Evolutionary conservation across 2,329 filamentous ascomycete species (phyloP), one percentile per base, ranked within the genome.

Genomic region (Plectosphaerella sp.): DNA sequence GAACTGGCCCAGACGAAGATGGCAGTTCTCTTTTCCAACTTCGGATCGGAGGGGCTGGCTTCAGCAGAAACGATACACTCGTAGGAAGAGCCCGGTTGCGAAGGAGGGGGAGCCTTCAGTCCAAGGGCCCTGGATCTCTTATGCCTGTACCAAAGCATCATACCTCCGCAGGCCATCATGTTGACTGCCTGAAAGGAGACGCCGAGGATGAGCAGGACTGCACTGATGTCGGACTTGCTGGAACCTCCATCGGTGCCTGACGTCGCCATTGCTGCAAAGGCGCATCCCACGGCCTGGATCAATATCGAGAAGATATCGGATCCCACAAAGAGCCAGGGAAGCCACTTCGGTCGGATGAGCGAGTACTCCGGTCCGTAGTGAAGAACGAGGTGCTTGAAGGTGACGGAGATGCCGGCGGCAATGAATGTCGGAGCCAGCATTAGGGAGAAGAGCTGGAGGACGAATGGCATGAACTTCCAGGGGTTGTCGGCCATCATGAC

Each of bases 311-410:
- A 58, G 47, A 74, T 51, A 54, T 79, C 76, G 59, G 68, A 74
- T 2, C 68, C 65, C 45, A 79, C 74, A 59, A 79, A 79, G 42
- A 78, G 71, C 58, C 70, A 72, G 2, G 74, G 73, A 50, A 77
- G 78, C 0, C 70, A 54, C 1, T 64, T 61, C 1, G 76, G 72
- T 15, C 64, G 65, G 41, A 75, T 60, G 15, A 69, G 62, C 1
- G 67, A 70, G 51, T 65, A 62, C 35, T 73, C 64, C 0, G 68
- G 64, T 8, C 72, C 73, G 39, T 72, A 67, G 59, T 69, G 67
- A 1, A 73, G 45, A 7, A 74, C 69, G 22, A 76, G 65, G 58
- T 74, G 72, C 53, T 74, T 74, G 16, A 76, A 63, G 0, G 72
- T 74, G 4, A 76, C 61, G 50, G 74, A 75, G 47, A 75, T 73